Evolutionary conservation across 495 filamentous ascomycete species (phyloP).

Genomic region (Penicillium roqueforti): DNA sequence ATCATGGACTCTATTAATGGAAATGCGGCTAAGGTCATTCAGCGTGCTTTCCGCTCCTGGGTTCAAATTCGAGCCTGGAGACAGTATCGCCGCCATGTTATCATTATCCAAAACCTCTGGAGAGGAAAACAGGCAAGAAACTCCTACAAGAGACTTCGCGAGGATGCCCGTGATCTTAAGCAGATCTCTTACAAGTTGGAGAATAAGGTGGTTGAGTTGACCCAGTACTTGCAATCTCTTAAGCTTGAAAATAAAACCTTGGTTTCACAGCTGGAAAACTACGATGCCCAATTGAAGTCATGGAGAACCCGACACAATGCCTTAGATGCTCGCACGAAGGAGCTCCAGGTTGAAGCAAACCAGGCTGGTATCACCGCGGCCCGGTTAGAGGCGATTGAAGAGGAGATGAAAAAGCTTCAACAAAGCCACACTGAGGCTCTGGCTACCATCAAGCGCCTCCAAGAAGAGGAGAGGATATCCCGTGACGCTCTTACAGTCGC

Average conservation of each 20-base stretch:
- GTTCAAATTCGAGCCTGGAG: slow-evolving; percentile 76
- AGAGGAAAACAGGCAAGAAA: slow-evolving; percentile 76
- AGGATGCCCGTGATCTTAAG: slow-evolving; percentile 95
- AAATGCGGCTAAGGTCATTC: slow-evolving; percentile 86
- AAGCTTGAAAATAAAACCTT: slow-evolving; percentile 90
- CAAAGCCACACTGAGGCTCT: slow-evolving; percentile 79
- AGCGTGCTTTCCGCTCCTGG: slow-evolving; percentile 82
- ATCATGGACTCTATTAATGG: slow-evolving; percentile 92
- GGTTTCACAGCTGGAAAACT: slow-evolving; percentile 86
- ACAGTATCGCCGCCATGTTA: slow-evolving; percentile 79
- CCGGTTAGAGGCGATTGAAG: slow-evolving; percentile 80
- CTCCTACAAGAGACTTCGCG: slow-evolving; percentile 82
- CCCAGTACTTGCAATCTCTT: slow-evolving; percentile 85
- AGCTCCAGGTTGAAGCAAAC: slow-evolving; percentile 93
- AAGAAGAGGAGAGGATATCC: slow-evolving; percentile 82
- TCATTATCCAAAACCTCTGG: slow-evolving; percentile 92
- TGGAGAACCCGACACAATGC: slow-evolving; percentile 89
- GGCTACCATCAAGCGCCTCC: slow-evolving; percentile 83
- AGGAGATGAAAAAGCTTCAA: slow-evolving; percentile 91
- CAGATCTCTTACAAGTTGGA: slow-evolving; percentile 98
- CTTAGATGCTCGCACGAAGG: slow-evolving; percentile 85
- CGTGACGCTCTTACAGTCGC: slow-evolving; percentile 72
- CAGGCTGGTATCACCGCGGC: slow-evolving; percentile 94
- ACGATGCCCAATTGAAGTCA: slow-evolving; percentile 90
- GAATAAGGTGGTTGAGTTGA: slow-evolving; percentile 98